These are phyloP conservation scores for Alternaria sp. DNA, from an alignment of 2,329 filamentous ascomycete species.

Conservation along the genomic window DNA sequence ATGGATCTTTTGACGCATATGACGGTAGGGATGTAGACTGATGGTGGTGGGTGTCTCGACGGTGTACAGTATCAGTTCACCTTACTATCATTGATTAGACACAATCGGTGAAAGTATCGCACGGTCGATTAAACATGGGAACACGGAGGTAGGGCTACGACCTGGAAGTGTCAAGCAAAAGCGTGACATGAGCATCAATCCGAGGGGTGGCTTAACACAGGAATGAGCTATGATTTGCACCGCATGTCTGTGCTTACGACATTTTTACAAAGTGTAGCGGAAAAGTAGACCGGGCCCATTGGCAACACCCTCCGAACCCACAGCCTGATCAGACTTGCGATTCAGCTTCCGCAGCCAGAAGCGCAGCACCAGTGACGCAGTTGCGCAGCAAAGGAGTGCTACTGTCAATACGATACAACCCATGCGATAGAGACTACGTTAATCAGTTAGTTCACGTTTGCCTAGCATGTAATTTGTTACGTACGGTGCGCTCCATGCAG, in stretches of 20 bases:
- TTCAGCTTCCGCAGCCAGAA: slow-evolving; percentile 32
- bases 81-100: not conserved
- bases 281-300: slow-evolving; percentile 24
- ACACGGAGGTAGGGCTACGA: rapidly evolving
- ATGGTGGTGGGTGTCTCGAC: not conserved
- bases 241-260: not conserved
- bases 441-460: rapidly evolving
- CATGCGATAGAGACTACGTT: slow-evolving; percentile 30
- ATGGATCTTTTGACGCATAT: not conserved
- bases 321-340: slow-evolving; percentile 20
- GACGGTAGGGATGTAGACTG: not conserved
- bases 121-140: not conserved
- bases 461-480: not conserved
- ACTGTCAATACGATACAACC: slow-evolving; percentile 34
- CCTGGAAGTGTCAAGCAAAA: not conserved
- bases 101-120: not conserved
- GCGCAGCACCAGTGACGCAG: slow-evolving; percentile 23
- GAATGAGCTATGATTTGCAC: not conserved
- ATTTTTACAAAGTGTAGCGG: slow-evolving; percentile 17
- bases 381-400: slow-evolving; percentile 26
- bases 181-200: not conserved
- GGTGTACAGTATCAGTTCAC: not conserved
- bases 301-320: slow-evolving; percentile 26
- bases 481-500: slow-evolving; percentile 30
- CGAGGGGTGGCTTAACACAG: not conserved